Conservation (phyloP, 192 early-diverging fungal genomes). For the Umbelopsis ramanniana region DNA sequence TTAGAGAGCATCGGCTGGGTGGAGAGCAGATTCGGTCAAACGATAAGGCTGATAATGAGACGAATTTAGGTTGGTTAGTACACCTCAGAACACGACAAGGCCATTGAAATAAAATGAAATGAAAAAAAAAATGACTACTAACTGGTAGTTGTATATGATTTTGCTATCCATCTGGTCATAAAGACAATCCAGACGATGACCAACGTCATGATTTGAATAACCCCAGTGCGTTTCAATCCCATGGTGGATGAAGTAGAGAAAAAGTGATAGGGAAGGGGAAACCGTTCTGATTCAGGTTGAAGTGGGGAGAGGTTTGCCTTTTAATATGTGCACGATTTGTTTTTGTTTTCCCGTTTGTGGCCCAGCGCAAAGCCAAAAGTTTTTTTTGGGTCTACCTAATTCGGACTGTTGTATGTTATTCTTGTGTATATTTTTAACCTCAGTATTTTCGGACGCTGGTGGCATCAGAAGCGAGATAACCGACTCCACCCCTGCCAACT, state of each 20-base stretch:
- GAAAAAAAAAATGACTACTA: no score
- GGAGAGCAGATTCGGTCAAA: slow-evolving; percentile 6
- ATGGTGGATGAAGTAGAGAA: not conserved
- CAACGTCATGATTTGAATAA: slow-evolving; percentile 14
- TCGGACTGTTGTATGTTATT: slow-evolving; percentile 15
- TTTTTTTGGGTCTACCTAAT: slow-evolving; percentile 1
- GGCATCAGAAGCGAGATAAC: not conserved
- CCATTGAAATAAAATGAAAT: no score
- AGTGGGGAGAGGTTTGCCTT: not conserved
- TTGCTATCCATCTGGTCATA: not conserved
- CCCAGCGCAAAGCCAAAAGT: not conserved
- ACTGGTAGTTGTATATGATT: not conserved
- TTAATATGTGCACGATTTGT: not conserved
- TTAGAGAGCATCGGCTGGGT: not conserved
- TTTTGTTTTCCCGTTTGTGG: not conserved
- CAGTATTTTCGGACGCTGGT: slow-evolving; percentile 1
- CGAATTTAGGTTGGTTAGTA: no score
- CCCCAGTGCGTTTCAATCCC: slow-evolving; percentile 11
- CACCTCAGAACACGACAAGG: no score
- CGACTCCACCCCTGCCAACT: not conserved
- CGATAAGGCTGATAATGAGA: not conserved
- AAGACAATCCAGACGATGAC: slow-evolving; percentile 8
- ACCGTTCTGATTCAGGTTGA: not conserved
- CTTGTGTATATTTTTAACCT: not conserved
- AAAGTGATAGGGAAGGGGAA: not conserved